Conservation (phyloP, 2,329 filamentous ascomycete species). For the Fusarium nematophilum region DNA sequence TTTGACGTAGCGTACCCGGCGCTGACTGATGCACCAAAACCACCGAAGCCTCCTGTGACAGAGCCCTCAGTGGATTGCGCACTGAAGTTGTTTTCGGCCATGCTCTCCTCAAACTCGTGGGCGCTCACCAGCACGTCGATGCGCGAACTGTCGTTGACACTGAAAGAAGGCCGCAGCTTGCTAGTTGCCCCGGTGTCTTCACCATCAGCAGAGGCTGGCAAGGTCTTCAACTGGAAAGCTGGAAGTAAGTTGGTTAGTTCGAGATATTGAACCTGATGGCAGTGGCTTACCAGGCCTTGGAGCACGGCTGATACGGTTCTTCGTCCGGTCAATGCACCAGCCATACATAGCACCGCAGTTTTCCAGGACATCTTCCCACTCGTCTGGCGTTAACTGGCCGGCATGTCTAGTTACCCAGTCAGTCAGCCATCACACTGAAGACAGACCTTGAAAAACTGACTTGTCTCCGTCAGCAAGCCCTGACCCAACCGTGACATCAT, state of each 20-base stretch:
- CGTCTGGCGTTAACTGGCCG: too few relatives aligned
- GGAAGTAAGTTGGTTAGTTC: too few relatives aligned
- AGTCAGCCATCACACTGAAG: too few relatives aligned
- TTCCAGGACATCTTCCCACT: background rate
- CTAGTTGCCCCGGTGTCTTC: too few relatives aligned
- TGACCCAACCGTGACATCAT: too few relatives aligned
- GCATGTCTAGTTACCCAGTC: too few relatives aligned
- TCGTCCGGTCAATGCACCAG: background rate
- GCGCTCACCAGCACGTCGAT: background rate
- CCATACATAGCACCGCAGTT: slow-evolving; percentile 1
- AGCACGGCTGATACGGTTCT: background rate
- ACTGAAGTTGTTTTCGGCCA: background rate
- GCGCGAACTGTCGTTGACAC: background rate
- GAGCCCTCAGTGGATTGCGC: background rate
- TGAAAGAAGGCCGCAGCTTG: background rate
- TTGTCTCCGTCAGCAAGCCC: too few relatives aligned
- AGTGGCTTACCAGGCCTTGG: background rate
- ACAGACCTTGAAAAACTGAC: too few relatives aligned
- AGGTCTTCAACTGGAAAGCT: too few relatives aligned
- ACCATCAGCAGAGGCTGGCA: too few relatives aligned
- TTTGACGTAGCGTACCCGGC: background rate
- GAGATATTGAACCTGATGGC: too few relatives aligned
- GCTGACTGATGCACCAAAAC: background rate
- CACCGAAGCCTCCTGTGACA: background rate
- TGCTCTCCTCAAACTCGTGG: background rate